phyloP scores from a whole-genome alignment of 805 yeast genomes.

The Spathaspora hagerdaliae region DNA sequence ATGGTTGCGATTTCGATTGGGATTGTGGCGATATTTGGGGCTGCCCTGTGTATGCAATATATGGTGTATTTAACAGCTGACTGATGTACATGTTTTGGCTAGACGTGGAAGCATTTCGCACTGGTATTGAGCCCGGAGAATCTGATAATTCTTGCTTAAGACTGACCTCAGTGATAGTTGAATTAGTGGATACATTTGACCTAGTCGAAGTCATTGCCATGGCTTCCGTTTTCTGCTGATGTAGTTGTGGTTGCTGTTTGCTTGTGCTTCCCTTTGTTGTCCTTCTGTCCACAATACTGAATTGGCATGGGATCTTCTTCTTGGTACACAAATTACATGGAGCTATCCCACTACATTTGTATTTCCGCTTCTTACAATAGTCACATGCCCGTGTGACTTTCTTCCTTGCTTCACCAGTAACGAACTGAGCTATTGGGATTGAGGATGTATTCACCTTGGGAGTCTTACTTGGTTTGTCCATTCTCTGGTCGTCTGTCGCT shows the following conservation, averaged over 20 bases:
- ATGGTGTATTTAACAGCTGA: background rate
- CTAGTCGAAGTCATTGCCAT: background rate
- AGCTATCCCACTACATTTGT: slow-evolving; percentile 22
- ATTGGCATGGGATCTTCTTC: slow-evolving; percentile 26
- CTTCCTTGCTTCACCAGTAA: slow-evolving; percentile 14
- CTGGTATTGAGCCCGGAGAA: background rate
- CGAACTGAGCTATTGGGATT: background rate
- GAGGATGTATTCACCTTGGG: background rate
- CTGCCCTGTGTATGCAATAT: background rate
- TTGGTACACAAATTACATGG: slow-evolving; percentile 32
- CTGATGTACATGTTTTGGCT: too few species aligned
- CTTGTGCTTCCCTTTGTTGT: slow-evolving; percentile 9
- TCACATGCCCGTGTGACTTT: slow-evolving; percentile 48
- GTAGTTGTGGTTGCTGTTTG: background rate
- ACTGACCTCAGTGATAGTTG: background rate
- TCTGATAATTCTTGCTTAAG: background rate
- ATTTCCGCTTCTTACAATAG: slow-evolving; percentile 40
- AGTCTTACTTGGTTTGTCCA: too few species aligned
- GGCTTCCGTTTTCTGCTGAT: too few species aligned
- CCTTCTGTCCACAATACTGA: slow-evolving; percentile 19
- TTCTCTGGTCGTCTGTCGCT: too few species aligned
- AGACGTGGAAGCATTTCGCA: background rate
- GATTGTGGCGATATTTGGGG: background rate
- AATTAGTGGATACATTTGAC: background rate
- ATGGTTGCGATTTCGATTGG: background rate